Evolutionary conservation across 306 rosid genomes (phyloP).

Genomic region (Corylus avellana): DNA sequence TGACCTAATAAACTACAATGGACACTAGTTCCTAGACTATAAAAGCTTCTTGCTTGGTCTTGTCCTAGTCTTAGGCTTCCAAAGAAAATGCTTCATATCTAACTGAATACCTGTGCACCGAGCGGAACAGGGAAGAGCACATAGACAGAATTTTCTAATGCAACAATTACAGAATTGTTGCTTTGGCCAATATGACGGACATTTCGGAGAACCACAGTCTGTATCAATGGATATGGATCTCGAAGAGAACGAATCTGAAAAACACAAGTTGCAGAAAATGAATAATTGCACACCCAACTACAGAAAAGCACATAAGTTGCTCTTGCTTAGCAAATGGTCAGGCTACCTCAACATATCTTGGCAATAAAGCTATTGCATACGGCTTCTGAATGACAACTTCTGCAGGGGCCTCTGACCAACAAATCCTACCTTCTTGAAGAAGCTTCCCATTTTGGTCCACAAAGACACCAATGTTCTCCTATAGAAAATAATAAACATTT

Average conservation of each 20-base stretch:
- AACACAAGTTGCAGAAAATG: conserved; percentile 24
- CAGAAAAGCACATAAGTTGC: not conserved
- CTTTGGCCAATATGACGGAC: conserved; percentile 72
- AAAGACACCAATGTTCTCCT: conserved; percentile 97
- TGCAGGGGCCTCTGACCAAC: conserved; percentile 96
- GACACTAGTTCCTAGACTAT: not conserved
- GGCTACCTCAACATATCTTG: conserved; percentile 90
- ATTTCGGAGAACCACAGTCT: conserved; percentile 83
- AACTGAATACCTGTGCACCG: conserved; percentile 84
- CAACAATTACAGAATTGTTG: conserved; percentile 62
- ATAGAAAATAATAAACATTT: conserved; percentile 27
- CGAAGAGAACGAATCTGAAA: conserved; percentile 89
- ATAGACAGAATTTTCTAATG: conserved; percentile 72
- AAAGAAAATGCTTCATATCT: not conserved
- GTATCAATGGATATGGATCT: conserved; percentile 84
- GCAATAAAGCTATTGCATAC: conserved; percentile 77
- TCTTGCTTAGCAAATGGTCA: conserved; percentile 4
- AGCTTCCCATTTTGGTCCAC: conserved; percentile 99
- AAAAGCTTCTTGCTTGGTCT: not conserved
- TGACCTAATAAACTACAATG: not conserved
- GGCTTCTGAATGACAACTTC: conserved; percentile 83
- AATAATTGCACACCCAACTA: conserved; percentile 15
- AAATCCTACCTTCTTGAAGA: conserved; percentile 85
- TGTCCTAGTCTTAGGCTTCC: conserved; percentile 6
- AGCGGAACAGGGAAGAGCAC: conserved; percentile 97